Percentiles rank a stretch among this genome's conserved stretches.
phyloP scores from a whole-genome alignment of 2,329 filamentous ascomycete species.

The Penicillium sp. region DNA sequence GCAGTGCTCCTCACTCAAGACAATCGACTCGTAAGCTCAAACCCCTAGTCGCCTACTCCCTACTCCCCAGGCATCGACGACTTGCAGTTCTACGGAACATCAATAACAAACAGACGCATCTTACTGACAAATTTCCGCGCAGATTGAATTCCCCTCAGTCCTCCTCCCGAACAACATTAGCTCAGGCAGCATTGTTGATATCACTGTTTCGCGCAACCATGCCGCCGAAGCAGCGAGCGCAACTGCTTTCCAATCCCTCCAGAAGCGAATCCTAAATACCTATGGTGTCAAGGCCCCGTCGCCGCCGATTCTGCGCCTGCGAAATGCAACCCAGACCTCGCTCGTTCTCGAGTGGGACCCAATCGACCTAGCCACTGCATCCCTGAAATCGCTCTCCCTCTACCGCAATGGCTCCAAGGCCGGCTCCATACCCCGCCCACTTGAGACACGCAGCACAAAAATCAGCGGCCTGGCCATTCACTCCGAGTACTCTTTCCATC shows the following conservation, averaged over 20 bases:
- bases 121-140: slow-evolving; percentile 15
- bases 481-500: slow-evolving; percentile 91
- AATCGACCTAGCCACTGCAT: slow-evolving; percentile 86
- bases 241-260: slow-evolving; percentile 76
- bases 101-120: background rate
- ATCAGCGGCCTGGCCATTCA: slow-evolving; percentile 95
- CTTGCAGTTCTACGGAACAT: slow-evolving; percentile 1
- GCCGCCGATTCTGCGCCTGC: slow-evolving; percentile 78
- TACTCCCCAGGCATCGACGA: slow-evolving; percentile 9
- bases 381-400: slow-evolving; percentile 82
- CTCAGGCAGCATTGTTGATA: slow-evolving; percentile 96
- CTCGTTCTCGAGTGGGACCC: slow-evolving; percentile 98
- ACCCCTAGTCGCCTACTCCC: slow-evolving; percentile 15
- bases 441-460: slow-evolving; percentile 91
- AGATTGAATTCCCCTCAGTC: slow-evolving; percentile 99
- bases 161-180: slow-evolving; percentile 93
- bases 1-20: slow-evolving; percentile 95
- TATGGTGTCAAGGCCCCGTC: slow-evolving; percentile 80
- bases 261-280: slow-evolving; percentile 79
- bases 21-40: slow-evolving; percentile 77
- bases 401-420: slow-evolving; percentile 97
- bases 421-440: slow-evolving; percentile 84
- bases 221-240: slow-evolving; percentile 73
- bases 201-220: slow-evolving; percentile 86
- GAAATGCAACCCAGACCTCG: slow-evolving; percentile 97